These are phyloP conservation scores for Platanthera zijinensis DNA, from an alignment of 106 monocot species.

Conservation along the genomic window DNA sequence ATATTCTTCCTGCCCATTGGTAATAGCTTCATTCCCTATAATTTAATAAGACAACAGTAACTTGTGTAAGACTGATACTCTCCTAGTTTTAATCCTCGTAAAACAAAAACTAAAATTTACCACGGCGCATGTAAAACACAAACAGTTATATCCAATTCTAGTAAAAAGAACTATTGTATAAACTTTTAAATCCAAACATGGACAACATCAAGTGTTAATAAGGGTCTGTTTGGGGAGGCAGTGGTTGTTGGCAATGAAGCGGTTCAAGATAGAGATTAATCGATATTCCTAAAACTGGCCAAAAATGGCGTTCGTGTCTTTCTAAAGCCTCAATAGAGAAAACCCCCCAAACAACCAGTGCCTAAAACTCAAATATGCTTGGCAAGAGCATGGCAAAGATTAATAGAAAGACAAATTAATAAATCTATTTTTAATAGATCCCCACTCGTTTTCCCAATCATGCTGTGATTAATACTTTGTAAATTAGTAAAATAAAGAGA, in stretches of 20 bases:
- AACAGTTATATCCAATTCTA: neutral
- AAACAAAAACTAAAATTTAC: neutral
- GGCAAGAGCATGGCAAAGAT: neutral
- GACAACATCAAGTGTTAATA: neutral
- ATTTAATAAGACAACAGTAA: neutral
- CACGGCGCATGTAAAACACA: neutral
- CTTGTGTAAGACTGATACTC: neutral
- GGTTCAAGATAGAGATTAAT: too few species aligned
- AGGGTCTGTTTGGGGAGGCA: too few species aligned
- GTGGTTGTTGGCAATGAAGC: too few species aligned
- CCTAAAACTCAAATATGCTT: neutral
- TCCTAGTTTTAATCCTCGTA: neutral
- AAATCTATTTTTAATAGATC: neutral
- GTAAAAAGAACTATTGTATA: neutral
- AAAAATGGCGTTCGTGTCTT: too few species aligned
- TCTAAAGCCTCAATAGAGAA: too few species aligned
- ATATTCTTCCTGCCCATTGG: constrained; percentile 92
- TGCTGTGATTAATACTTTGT: neutral
- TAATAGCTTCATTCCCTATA: constrained; percentile 92
- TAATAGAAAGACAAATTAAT: neutral
- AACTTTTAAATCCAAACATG: neutral
- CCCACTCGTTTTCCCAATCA: neutral
- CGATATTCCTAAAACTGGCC: too few species aligned
- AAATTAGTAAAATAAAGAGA: neutral
- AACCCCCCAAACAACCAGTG: too few species aligned